Conservation (phyloP, 169 alveolate species). For the Plasmodium coatneyi region DNA sequence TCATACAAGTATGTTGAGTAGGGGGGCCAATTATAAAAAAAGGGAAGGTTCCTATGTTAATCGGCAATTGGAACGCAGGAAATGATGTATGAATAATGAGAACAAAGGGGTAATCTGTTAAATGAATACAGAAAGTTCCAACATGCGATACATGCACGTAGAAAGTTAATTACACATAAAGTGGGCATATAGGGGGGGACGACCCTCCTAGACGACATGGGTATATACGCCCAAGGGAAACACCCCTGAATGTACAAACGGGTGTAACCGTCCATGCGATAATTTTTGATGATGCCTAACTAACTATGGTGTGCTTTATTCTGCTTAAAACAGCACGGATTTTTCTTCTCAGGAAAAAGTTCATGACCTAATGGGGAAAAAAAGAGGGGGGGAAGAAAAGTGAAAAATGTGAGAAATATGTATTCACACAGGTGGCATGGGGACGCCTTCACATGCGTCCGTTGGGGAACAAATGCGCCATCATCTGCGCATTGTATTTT, state of each 20-base stretch:
- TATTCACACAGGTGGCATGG: neutral
- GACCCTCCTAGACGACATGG: neutral
- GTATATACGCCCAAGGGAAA: neutral
- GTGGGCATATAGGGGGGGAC: neutral
- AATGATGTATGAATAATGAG: neutral
- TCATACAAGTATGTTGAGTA: constrained; percentile 23
- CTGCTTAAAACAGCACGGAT: constrained; percentile 9
- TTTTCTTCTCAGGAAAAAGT: neutral
- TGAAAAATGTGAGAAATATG: neutral
- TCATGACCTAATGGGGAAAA: constrained; percentile 29
- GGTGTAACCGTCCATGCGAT: neutral
- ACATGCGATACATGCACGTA: neutral
- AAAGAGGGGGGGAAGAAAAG: neutral
- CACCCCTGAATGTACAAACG: neutral
- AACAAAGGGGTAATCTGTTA: neutral
- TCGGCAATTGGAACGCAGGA: neutral
- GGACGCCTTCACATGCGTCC: neutral
- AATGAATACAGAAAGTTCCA: neutral
- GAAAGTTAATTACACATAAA: neutral
- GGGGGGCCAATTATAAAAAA: neutral
- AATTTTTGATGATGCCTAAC: neutral
- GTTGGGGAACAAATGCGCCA: neutral
- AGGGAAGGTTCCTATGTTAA: neutral
- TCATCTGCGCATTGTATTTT: neutral
- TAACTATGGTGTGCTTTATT: constrained; percentile 9